Base-by-base conservation (phyloP, 805 yeast species). In the Ogataea parapolymorpha region DNA sequence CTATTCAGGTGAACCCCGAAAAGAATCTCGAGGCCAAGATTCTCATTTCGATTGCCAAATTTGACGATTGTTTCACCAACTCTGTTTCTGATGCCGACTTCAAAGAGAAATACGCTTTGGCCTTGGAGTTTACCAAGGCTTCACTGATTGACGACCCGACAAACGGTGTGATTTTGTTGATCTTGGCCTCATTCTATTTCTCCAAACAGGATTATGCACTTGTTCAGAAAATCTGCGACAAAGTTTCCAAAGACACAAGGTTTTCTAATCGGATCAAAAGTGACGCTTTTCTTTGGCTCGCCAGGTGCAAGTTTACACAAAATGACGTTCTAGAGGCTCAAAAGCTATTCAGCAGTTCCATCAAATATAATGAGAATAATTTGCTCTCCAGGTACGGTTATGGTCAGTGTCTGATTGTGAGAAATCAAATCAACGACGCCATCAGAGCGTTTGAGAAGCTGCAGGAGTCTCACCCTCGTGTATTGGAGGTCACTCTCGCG, bases 261-360 rank as follows among this genome's bases (percentile, higher is more conserved):
- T 54, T 64, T 16, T 64, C 79, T 0, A 43, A 70, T 3, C 61
- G 64, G 17, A 59, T 80, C 2, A 55, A 68, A 16, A 74, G 85
- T 24, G 90, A 84, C 48, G 80, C 87, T 2, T 62, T 74, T 35
- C 85, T 85, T 53, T 93, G 97, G 98, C 70, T 81, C 41, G 99
- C 88, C 3, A 75, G 98, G 60, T 81, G 85, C 13, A 70, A 77
- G 36, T 90, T 82, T 51, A 71, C 70, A 6, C 59, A 72, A 20
- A 65, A 68, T 1, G 86, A 89, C 53, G 78, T 70, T 55, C 74
- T 77, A n/a, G 74, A 74, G 44, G 82, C 98, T 0, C 85, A 86
- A 53, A 74, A 73, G 41, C 68, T 72, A 53, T 91, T 86, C 61
- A 81, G 82, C 47, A 86, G 79, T 44, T 79, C 97, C 5, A 72